phyloP scores from a whole-genome alignment of 2,329 filamentous ascomycete species.

The Colletotrichum sp. region DNA sequence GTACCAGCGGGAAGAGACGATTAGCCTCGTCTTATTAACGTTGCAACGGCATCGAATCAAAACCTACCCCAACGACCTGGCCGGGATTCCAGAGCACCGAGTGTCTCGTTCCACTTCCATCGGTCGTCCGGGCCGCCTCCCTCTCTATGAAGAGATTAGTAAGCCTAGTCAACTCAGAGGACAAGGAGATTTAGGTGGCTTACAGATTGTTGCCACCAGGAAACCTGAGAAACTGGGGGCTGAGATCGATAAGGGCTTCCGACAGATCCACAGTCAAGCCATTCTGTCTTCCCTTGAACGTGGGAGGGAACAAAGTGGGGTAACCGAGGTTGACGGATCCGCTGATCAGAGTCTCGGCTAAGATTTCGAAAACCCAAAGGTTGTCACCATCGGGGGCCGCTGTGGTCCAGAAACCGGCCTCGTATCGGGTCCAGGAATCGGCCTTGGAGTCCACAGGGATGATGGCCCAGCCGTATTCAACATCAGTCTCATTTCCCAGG shows the following conservation, averaged over 20 bases:
- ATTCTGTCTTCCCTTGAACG: neutral
- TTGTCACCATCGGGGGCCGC: neutral
- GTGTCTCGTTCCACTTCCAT: neutral
- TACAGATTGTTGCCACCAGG: neutral
- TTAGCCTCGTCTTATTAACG: accelerated
- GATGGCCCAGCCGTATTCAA: neutral
- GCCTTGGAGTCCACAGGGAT: neutral
- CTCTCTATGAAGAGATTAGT: neutral
- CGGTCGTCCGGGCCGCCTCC: neutral
- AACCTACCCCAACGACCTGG: neutral
- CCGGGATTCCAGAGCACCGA: neutral
- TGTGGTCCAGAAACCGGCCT: neutral
- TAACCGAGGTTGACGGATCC: neutral
- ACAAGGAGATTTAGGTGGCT: accelerated
- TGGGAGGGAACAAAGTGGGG: neutral
- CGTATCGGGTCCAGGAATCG: neutral
- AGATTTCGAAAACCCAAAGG: neutral
- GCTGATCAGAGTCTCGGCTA: neutral
- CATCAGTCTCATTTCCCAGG: neutral
- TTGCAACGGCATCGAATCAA: accelerated
- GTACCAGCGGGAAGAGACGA: accelerated
- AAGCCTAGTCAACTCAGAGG: neutral
- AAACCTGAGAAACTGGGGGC: neutral
- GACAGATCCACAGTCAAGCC: neutral
- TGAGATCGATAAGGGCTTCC: neutral